Conservation (phyloP, 176 grass and related monocot genomes). For the Aechmea fasciata region DNA sequence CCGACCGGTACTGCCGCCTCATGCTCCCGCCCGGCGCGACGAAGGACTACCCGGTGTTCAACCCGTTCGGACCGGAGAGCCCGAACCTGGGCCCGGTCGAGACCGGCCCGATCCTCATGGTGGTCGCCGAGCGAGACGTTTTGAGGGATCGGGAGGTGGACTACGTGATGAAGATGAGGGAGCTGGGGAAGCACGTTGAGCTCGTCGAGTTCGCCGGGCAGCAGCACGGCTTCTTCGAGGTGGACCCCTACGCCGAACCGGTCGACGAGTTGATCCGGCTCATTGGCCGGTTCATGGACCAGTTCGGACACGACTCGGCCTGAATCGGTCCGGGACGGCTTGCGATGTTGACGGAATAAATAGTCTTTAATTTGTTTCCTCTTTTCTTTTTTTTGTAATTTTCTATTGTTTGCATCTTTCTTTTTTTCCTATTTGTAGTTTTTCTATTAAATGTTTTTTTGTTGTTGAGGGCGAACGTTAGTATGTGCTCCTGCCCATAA, state of each 20-base stretch:
- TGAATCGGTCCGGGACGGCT: not conserved
- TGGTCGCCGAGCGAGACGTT: conserved; percentile 12
- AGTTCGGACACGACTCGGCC: not conserved
- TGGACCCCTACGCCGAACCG: conserved; percentile 14
- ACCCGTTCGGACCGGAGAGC: conserved; percentile 32
- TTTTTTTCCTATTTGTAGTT: no score
- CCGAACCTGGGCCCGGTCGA: conserved; percentile 7
- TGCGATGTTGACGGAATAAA: not conserved
- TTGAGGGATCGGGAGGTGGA: conserved; percentile 20
- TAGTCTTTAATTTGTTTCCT: no score
- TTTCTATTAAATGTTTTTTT: no score
- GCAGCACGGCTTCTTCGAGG: conserved; percentile 21
- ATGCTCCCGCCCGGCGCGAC: conserved; percentile 18
- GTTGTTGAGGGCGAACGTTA: no score
- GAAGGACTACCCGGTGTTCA: conserved; percentile 32
- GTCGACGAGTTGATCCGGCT: conserved; percentile 10
- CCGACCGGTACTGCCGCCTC: conserved; percentile 32
- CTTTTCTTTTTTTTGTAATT: no score
- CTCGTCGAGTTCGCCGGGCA: conserved; percentile 22
- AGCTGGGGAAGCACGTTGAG: conserved; percentile 17
- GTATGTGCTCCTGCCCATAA: no score
- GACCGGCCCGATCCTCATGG: conserved; percentile 28
- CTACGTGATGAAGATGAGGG: conserved; percentile 24
- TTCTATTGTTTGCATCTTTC: no score
- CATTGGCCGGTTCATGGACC: not conserved